Evolutionary conservation across 805 yeast species (phyloP).

Genomic region (Grigorovia transvaalensis): DNA sequence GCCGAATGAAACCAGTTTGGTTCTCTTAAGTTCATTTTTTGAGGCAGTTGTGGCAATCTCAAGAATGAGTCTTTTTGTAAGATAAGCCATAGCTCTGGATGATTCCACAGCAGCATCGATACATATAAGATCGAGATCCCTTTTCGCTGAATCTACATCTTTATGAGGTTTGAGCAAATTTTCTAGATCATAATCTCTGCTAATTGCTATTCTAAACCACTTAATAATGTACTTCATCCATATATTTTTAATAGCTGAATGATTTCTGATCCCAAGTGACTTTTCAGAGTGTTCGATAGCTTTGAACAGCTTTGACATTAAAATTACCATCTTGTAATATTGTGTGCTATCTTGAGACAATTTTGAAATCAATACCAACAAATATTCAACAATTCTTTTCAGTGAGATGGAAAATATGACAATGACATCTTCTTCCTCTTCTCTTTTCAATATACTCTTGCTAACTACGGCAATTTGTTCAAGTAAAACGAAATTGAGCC

Average conservation of each 20-base stretch:
- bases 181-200: slow-evolving; percentile 29
- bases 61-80: slow-evolving; percentile 45
- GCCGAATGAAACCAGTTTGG: slow-evolving; percentile 53
- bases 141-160: slow-evolving; percentile 27
- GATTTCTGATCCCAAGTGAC: slow-evolving; percentile 30
- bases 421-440: slow-evolving; percentile 23
- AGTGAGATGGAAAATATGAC: slow-evolving; percentile 29
- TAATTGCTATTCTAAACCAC: slow-evolving; percentile 47
- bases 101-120: slow-evolving; percentile 58
- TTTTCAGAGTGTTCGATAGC: slow-evolving; percentile 24
- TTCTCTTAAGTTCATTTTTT: slow-evolving; percentile 42
- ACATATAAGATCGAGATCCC: slow-evolving; percentile 39
- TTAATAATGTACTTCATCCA: slow-evolving; percentile 38
- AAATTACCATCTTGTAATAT: slow-evolving; percentile 26
- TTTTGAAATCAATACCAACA: slow-evolving; percentile 19
- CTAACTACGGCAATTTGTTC: slow-evolving; percentile 42
- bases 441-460: slow-evolving; percentile 31
- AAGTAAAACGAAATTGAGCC: slow-evolving; percentile 28
- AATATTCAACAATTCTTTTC: slow-evolving; percentile 27
- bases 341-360: slow-evolving; percentile 18
- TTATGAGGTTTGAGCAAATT: slow-evolving; percentile 27
- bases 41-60: slow-evolving; percentile 49
- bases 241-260: slow-evolving; percentile 37
- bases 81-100: slow-evolving; percentile 44
- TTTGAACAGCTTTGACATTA: slow-evolving; percentile 26